Base-by-base conservation (phyloP, 2,329 filamentous ascomycete genomes). In the Ophiobolus disseminans region DNA sequence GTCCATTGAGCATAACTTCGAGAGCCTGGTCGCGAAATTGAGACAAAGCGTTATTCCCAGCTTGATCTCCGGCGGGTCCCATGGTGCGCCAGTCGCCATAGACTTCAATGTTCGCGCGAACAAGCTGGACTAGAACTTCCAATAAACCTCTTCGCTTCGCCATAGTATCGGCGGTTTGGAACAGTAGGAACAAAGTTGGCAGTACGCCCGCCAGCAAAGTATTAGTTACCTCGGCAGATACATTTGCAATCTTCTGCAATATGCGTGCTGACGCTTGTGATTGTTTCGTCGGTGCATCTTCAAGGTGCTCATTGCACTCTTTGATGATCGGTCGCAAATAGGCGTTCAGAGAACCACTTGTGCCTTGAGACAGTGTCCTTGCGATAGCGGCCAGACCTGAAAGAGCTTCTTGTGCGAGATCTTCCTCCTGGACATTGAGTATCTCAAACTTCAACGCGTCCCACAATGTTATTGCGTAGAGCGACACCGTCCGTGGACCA, bases 371-470 rank as follows among this genome's bases (percentile, higher is more conserved):
- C 6, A 89, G 73, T 17, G 81, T 78, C 42, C 73, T 74, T 13
- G 83, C 80, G 47, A 88, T 83, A 16, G 77, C 73, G 44, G 79
- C 76, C 7, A 88, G 68, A 2, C 78, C 80, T 17, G 76, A 72
- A 13, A 88, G 69, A 5, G 86, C 82, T 58, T 83, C 80, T 39
- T 84, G 76, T 0, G 84, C 83, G 7, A 89, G 72, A 40, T 87
- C 82, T 45, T 87, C 84, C 59, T 88, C 86, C 65, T 87, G 83
- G 0, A 83, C 80, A 55, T 85, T 86, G 11, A 89, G 74, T 9
- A 89, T 81, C 60, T 89, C 86, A 57, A 86, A 89, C 65, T 88
- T 89, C 41, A 89, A 67, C 7, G 84, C 80, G 58, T 88, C 85
- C 86, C 86, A 89, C 2, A 88, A 74, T 1, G 82, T 85, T 39